Percentiles rank a stretch among this genome's conserved stretches.
Conservation (phyloP, 2,329 filamentous ascomycete genomes). For the Arachnopeziza araneosa region DNA sequence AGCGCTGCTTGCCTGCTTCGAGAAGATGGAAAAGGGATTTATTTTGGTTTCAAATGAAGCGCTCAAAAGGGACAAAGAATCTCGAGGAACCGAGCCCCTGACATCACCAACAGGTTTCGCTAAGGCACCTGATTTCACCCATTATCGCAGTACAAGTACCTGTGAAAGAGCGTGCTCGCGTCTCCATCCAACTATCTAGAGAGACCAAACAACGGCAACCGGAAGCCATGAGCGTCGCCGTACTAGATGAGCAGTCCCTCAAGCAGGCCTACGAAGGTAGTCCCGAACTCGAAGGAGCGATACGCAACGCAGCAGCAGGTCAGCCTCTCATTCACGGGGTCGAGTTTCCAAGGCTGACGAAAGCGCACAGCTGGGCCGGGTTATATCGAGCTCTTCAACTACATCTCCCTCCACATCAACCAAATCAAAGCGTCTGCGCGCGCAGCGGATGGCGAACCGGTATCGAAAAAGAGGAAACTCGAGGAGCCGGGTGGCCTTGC, state of each 20-base stretch:
- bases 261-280: conserved; percentile 29
- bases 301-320: conserved; percentile 29
- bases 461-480: conserved; percentile 29
- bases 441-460: conserved; percentile 18
- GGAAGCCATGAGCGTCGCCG: background rate
- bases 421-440: conserved; percentile 7
- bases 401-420: conserved; percentile 29
- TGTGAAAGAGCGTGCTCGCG: background rate
- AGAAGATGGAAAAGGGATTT: too few species aligned
- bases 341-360: background rate
- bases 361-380: conserved; percentile 21
- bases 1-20: too few species aligned
- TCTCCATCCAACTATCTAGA: background rate
- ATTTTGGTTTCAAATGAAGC: background rate
- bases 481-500: conserved; percentile 21
- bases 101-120: background rate
- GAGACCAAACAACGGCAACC: background rate
- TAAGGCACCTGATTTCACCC: background rate
- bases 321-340: conserved; percentile 7
- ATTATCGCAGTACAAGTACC: background rate
- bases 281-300: conserved; percentile 28
- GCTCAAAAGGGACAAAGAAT: background rate
- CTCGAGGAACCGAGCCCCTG: background rate
- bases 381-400: conserved; percentile 32
- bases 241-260: conserved; percentile 27